Conservation (phyloP, 371 early-diverging fungal species). For the Mortierella sp. region DNA sequence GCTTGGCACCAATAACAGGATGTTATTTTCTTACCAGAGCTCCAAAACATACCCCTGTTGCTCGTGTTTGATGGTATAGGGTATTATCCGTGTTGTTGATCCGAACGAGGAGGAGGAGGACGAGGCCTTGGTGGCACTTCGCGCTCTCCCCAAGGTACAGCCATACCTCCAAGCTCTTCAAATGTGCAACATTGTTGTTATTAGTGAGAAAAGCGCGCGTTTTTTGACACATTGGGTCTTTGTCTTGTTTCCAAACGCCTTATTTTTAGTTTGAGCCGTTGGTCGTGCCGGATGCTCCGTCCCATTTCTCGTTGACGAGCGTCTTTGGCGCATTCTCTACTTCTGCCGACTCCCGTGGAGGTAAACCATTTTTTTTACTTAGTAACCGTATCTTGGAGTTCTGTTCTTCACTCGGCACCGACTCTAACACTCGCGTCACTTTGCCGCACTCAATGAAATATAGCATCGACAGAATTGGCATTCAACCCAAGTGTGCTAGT, state of each 20-base stretch:
- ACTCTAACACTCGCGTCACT: neutral
- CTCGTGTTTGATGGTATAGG: slow-evolving; percentile 7
- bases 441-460: no score
- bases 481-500: slow-evolving; percentile 38
- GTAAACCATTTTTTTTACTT: neutral
- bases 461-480: slow-evolving; percentile 27
- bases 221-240: neutral
- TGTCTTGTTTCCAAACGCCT: no score
- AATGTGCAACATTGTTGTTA: no score
- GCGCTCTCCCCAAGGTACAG: slow-evolving; percentile 36
- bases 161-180: no score
- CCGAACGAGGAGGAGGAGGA: slow-evolving; percentile 38
- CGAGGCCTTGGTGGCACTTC: slow-evolving; percentile 33
- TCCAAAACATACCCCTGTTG: no score
- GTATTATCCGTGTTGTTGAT: slow-evolving; percentile 44
- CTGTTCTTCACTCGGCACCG: neutral
- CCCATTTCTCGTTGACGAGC: slow-evolving; percentile 43
- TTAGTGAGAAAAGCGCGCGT: neutral
- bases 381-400: no score
- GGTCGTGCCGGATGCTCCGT: slow-evolving; percentile 25
- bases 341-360: neutral
- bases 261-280: slow-evolving; percentile 40
- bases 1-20: neutral
- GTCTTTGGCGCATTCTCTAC: slow-evolving; percentile 43
- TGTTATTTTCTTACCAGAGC: neutral